A percentile compares a stretch with the other conserved stretches of the same genome.
phyloP scores from a whole-genome alignment of 2,329 filamentous ascomycete genomes.

The Ceratocystis destructans region DNA sequence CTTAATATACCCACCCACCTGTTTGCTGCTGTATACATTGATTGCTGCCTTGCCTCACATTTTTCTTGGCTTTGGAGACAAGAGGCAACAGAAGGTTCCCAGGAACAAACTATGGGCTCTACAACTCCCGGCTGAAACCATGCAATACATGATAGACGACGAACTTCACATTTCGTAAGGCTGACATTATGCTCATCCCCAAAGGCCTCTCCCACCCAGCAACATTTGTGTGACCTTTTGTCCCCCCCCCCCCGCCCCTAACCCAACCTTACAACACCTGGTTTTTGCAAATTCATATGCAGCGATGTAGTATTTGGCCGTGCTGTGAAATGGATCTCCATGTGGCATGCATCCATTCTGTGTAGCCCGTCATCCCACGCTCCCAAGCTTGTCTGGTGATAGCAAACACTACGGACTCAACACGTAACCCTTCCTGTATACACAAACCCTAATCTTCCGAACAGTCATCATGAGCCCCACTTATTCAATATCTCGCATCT shows the following conservation, averaged over 20 bases:
- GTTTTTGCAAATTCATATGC: background rate
- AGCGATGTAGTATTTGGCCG: background rate
- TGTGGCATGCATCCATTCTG: background rate
- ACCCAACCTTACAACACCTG: background rate
- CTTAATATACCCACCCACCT: background rate
- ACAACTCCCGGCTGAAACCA: background rate
- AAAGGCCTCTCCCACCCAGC: background rate
- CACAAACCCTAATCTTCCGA: background rate
- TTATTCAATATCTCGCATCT: background rate
- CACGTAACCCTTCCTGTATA: background rate
- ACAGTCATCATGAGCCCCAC: constrained; percentile 6
- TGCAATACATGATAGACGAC: background rate
- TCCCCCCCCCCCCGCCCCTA: background rate
- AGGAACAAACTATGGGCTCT: background rate
- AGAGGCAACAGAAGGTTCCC: background rate
- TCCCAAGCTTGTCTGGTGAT: background rate
- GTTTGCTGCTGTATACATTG: background rate
- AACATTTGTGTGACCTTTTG: background rate
- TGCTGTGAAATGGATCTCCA: background rate
- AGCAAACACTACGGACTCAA: background rate
- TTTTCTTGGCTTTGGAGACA: background rate
- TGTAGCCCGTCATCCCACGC: background rate
- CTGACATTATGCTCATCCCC: background rate
- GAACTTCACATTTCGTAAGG: background rate
- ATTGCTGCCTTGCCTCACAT: background rate